Percentiles rank a stretch among this genome's conserved stretches.
Conservation (phyloP, 2,329 filamentous ascomycete genomes). For the Alternaria viburni region DNA sequence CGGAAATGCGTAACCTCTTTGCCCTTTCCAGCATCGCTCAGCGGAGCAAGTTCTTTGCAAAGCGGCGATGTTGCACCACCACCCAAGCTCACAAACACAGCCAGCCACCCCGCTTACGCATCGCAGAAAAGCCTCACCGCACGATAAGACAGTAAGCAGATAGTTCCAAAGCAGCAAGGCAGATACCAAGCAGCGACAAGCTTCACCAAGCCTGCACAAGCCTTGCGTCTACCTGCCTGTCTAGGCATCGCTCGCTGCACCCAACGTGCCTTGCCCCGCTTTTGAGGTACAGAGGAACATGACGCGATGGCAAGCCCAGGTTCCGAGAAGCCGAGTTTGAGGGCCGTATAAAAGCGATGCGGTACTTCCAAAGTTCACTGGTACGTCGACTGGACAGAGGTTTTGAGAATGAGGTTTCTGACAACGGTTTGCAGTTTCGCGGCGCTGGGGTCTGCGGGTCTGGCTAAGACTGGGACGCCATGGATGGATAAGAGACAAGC, state of each 20-base stretch:
- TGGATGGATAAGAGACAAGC: slow-evolving; percentile 21
- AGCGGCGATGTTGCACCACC: not conserved
- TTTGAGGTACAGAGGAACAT: slow-evolving; percentile 7
- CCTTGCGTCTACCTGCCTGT: slow-evolving; percentile 21
- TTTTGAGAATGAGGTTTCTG: slow-evolving; percentile 15
- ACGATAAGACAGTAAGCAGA: not conserved
- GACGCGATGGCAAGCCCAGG: slow-evolving; percentile 4
- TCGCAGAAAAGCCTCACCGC: not conserved
- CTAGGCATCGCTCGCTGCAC: slow-evolving; percentile 10
- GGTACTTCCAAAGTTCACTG: not conserved
- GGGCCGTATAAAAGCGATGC: not conserved
- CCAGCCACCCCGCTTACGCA: not conserved
- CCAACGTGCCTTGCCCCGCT: slow-evolving; percentile 3
- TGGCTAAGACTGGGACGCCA: not conserved
- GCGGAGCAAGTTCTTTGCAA: not conserved
- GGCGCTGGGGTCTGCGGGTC: slow-evolving; percentile 7
- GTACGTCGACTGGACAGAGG: not conserved
- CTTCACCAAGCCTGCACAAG: slow-evolving; percentile 22
- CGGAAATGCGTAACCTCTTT: not conserved
- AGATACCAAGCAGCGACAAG: slow-evolving; percentile 20
- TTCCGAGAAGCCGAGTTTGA: not conserved
- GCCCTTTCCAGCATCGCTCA: not conserved
- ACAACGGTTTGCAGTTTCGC: slow-evolving; percentile 8
- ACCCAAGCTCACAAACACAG: not conserved
- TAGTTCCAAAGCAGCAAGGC: not conserved